phyloP scores from a whole-genome alignment of 805 yeast species.

The Komagataella pastoris region DNA sequence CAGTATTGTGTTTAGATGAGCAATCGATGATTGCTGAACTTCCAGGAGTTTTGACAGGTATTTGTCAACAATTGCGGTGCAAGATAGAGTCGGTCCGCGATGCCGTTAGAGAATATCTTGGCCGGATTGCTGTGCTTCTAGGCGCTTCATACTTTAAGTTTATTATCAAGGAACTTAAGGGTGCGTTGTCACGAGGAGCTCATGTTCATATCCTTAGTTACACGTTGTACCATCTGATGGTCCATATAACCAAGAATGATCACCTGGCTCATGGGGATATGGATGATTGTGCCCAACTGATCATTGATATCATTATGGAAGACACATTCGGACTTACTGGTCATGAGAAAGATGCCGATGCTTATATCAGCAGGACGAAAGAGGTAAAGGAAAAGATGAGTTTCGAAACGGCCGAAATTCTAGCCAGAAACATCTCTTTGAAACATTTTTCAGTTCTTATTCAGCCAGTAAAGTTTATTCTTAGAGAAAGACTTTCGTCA shows the following conservation, averaged over 20 bases:
- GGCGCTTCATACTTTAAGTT: slow-evolving; percentile 69
- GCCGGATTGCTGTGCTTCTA: slow-evolving; percentile 45
- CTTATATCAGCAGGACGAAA: slow-evolving; percentile 71
- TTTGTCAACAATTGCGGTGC: slow-evolving; percentile 82
- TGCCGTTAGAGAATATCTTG: slow-evolving; percentile 63
- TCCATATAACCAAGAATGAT: slow-evolving; percentile 25
- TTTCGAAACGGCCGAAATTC: slow-evolving; percentile 72
- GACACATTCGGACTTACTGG: slow-evolving; percentile 88
- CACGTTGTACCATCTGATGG: slow-evolving; percentile 66
- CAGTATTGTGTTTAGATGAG: slow-evolving; percentile 47
- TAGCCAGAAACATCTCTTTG: slow-evolving; percentile 53
- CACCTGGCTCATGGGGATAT: slow-evolving; percentile 54
- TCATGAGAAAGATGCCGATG: slow-evolving; percentile 90
- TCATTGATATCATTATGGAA: slow-evolving; percentile 75
- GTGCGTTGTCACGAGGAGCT: slow-evolving; percentile 78
- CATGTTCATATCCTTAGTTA: slow-evolving; percentile 88
- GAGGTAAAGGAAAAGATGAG: slow-evolving; percentile 87
- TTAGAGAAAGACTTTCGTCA: slow-evolving; percentile 50
- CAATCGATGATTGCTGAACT: slow-evolving; percentile 43
- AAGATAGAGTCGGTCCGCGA: slow-evolving; percentile 84
- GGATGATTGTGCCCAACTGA: slow-evolving; percentile 43
- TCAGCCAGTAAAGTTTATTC: slow-evolving; percentile 52
- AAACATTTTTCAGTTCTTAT: slow-evolving; percentile 42
- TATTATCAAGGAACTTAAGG: slow-evolving; percentile 61
- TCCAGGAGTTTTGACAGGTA: slow-evolving; percentile 72